These are phyloP conservation scores for Spinellus fusiger DNA, from an alignment of 192 early-diverging fungal species.

Conservation along the genomic window DNA sequence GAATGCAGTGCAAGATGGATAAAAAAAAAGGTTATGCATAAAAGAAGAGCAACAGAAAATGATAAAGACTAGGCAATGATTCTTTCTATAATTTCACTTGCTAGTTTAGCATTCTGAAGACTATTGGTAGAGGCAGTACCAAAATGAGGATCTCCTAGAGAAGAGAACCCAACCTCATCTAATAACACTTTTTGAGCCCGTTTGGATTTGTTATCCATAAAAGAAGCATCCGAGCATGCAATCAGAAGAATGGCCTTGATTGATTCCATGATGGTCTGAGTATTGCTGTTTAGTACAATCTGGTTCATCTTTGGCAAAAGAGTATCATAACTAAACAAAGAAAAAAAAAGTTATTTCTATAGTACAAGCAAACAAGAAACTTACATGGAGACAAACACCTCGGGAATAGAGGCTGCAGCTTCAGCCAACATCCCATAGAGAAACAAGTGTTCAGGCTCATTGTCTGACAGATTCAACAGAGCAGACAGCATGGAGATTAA, in stretches of 20 bases:
- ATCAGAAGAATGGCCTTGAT: slow-evolving; percentile 70
- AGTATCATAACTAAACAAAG: slow-evolving; percentile 53
- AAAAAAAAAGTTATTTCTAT: not conserved
- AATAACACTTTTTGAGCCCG: slow-evolving; percentile 40
- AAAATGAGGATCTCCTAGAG: slow-evolving; percentile 37
- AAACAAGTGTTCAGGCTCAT: slow-evolving; percentile 65
- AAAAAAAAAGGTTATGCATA: not conserved
- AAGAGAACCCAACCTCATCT: slow-evolving; percentile 49
- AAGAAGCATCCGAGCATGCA: slow-evolving; percentile 46
- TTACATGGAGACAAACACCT: slow-evolving; percentile 70
- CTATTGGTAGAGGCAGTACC: slow-evolving; percentile 38
- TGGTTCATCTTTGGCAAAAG: slow-evolving; percentile 70
- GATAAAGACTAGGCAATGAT: slow-evolving; percentile 34
- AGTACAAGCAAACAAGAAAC: slow-evolving; percentile 19
- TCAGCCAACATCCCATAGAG: slow-evolving; percentile 76
- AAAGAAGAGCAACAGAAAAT: not conserved
- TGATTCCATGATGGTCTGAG: slow-evolving; percentile 57
- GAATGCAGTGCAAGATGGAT: no score
- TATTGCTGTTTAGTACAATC: slow-evolving; percentile 58
- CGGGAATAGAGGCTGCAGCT: slow-evolving; percentile 62
- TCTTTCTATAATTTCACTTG: slow-evolving; percentile 46
- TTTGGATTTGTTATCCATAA: slow-evolving; percentile 29
- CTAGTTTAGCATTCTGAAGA: slow-evolving; percentile 42
- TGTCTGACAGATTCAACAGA: slow-evolving; percentile 67
- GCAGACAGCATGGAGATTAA: slow-evolving; percentile 61